These are phyloP conservation scores for Xylaria sp. DNA, from an alignment of 2,329 filamentous ascomycete genomes.

Conservation along the genomic window DNA sequence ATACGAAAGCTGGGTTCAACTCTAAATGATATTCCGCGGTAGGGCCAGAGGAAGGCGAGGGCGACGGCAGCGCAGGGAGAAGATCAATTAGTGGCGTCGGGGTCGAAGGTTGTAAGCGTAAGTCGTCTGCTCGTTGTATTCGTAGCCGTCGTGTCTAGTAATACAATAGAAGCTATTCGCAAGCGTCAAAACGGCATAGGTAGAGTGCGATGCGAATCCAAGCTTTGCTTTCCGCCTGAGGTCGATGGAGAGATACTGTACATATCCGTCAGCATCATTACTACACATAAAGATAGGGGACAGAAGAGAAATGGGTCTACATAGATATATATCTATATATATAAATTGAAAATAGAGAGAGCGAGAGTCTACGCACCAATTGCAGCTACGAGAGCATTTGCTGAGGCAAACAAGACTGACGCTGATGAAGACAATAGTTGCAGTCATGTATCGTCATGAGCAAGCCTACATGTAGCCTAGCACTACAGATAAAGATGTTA, in stretches of 20 bases:
- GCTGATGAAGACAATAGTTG: not conserved
- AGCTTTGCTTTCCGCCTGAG: not conserved
- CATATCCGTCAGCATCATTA: slow-evolving; percentile 12
- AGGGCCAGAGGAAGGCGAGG: not conserved
- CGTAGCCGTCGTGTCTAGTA: not conserved
- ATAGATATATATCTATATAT: not conserved
- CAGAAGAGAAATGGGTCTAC: not conserved
- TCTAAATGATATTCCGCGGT: not conserved
- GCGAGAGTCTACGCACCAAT: slow-evolving; percentile 18
- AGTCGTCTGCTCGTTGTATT: not conserved
- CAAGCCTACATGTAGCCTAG: not conserved
- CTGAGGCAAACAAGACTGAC: not conserved
- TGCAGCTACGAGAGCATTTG: not conserved
- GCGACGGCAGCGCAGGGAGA: not conserved
- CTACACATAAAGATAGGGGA: not conserved
- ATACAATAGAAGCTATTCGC: slow-evolving; percentile 5
- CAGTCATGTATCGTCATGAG: not conserved
- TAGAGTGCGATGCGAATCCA: not conserved
- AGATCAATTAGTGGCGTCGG: not conserved
- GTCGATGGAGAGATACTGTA: not conserved
- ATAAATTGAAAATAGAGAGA: not conserved
- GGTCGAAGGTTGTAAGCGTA: not conserved
- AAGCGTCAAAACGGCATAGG: not conserved
- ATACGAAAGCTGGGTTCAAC: not conserved
- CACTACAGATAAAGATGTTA: not conserved